phyloP scores from a whole-genome alignment of 257 asterid species.

The Linderniella brevidens region DNA sequence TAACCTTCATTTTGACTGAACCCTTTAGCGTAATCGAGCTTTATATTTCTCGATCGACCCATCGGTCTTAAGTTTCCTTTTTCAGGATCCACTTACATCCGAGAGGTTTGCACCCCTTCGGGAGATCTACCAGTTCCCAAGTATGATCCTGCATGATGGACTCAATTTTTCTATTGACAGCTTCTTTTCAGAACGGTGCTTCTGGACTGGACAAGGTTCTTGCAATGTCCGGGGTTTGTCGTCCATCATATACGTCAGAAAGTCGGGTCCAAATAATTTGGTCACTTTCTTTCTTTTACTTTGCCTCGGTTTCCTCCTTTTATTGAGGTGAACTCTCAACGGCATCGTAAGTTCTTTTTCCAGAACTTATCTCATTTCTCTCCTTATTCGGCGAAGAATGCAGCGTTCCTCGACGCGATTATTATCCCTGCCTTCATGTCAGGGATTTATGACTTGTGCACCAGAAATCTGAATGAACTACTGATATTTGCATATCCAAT shows the following conservation, averaged over 20 bases:
- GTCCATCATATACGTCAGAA: not conserved
- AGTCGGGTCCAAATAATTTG: too few species aligned
- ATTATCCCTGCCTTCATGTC: too few species aligned
- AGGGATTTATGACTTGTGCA: not conserved
- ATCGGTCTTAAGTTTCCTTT: not conserved
- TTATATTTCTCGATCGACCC: not conserved
- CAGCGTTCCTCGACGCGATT: too few species aligned
- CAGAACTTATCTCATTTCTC: too few species aligned
- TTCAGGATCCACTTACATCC: slow-evolving; percentile 2
- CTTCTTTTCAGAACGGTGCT: not conserved
- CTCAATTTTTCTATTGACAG: not conserved
- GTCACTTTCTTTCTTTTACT: too few species aligned
- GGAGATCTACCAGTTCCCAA: not conserved
- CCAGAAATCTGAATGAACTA: too few species aligned
- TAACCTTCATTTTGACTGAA: not conserved
- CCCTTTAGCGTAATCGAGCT: slow-evolving; percentile 1
- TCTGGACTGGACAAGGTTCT: slow-evolving; percentile 1
- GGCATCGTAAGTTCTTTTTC: too few species aligned
- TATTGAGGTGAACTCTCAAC: too few species aligned
- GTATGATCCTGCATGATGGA: not conserved
- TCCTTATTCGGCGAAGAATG: too few species aligned
- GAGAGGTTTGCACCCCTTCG: not conserved
- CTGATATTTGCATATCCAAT: not conserved
- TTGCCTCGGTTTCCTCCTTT: too few species aligned
- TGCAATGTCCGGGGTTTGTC: not conserved